Evolutionary conservation across 75 land plant species (phyloP).

Genomic region (Larix kaempferi): DNA sequence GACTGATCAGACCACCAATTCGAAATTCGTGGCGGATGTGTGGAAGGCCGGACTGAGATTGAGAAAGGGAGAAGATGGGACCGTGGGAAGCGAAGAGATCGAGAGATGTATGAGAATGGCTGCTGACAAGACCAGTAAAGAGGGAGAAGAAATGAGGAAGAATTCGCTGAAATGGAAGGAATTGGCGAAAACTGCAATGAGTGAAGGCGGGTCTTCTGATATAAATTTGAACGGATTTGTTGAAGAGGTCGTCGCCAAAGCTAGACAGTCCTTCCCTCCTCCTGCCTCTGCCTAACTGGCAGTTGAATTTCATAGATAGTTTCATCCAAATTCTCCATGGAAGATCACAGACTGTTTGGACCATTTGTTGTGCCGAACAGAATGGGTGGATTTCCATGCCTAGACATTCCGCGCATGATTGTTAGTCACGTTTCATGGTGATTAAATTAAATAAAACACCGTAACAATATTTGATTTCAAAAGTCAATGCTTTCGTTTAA

Average conservation of each 20-base stretch:
- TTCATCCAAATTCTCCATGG: no score
- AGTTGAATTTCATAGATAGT: not conserved
- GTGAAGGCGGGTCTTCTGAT: constrained; percentile 18
- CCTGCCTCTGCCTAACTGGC: not conserved
- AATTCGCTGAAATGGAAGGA: constrained; percentile 13
- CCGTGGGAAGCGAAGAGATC: constrained; percentile 21
- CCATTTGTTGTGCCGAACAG: no score
- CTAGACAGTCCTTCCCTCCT: not conserved
- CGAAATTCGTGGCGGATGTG: constrained; percentile 1
- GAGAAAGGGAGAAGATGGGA: constrained; percentile 1
- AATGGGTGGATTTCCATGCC: no score
- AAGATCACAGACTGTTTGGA: no score
- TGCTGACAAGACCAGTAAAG: constrained; percentile 28
- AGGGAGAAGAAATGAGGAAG: constrained; percentile 9
- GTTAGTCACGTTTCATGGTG: no score
- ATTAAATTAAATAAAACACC: no score
- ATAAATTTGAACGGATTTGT: constrained; percentile 4
- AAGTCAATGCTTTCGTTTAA: no score
- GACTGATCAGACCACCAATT: constrained; percentile 28
- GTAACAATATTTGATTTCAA: no score
- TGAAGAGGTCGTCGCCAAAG: not conserved
- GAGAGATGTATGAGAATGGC: constrained; percentile 24
- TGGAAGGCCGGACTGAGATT: constrained; percentile 26
- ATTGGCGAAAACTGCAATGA: not conserved
- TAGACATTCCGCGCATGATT: no score